Percentiles rank a stretch among this genome's conserved stretches.
Evolutionary conservation across 805 yeast species (phyloP).

Genomic region (Candida rishiriensis): DNA sequence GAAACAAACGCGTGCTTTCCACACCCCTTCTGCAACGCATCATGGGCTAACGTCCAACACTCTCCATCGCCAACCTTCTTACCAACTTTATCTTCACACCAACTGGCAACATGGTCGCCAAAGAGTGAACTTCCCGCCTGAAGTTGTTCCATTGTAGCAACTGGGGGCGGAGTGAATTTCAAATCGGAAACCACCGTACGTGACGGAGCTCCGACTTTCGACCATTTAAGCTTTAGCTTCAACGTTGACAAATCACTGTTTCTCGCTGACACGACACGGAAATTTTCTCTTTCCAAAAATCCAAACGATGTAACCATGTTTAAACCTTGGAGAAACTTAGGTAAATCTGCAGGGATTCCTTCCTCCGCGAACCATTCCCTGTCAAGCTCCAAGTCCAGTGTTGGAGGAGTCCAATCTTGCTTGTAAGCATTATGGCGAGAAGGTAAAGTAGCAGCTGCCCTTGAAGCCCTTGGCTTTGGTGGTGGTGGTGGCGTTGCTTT

Average conservation of each 20-base stretch:
- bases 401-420: constrained; percentile 29
- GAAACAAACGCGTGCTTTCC: constrained; percentile 56
- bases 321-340: constrained; percentile 34
- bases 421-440: constrained; percentile 7
- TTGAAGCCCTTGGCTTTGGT: constrained; percentile 1
- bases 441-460: constrained; percentile 2
- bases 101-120: constrained; percentile 51
- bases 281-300: constrained; percentile 23
- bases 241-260: constrained; percentile 39
- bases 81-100: constrained; percentile 49
- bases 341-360: constrained; percentile 27
- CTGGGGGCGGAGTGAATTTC: constrained; percentile 41
- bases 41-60: constrained; percentile 58
- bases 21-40: constrained; percentile 49
- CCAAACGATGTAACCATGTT: constrained; percentile 31
- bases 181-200: constrained; percentile 27
- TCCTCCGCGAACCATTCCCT: constrained; percentile 44
- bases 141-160: constrained; percentile 31
- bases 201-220: constrained; percentile 20
- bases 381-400: constrained; percentile 37
- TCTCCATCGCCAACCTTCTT: constrained; percentile 51
- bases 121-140: constrained; percentile 32
- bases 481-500: constrained; percentile 24
- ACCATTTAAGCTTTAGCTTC: constrained; percentile 38
- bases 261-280: constrained; percentile 34